These are phyloP conservation scores for Prunus yedoensis DNA, from an alignment of 331 rosid species.

Conservation along the genomic window DNA sequence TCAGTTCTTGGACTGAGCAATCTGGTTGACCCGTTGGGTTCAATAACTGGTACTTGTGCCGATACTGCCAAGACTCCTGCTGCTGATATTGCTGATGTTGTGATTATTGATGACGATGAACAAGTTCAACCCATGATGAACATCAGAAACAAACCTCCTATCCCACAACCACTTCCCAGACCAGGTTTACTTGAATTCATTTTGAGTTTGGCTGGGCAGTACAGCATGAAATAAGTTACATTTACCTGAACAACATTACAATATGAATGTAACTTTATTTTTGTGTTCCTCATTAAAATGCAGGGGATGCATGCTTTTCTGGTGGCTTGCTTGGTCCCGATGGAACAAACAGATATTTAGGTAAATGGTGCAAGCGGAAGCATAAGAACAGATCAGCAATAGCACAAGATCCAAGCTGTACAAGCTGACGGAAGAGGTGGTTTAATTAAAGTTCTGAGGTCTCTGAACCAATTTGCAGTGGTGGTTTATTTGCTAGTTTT, in stretches of 20 bases:
- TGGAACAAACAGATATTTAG: constrained; percentile 76
- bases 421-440: constrained; percentile 98
- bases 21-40: constrained; percentile 24
- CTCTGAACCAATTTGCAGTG: constrained; percentile 49
- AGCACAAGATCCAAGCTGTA: constrained; percentile 46
- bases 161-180: constrained; percentile 37
- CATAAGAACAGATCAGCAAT: constrained; percentile 40
- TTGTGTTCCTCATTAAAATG: neutral
- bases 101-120: constrained; percentile 35
- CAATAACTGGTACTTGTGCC: constrained; percentile 29
- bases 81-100: constrained; percentile 46
- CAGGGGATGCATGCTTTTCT: constrained; percentile 63
- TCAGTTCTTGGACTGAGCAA: constrained; percentile 26
- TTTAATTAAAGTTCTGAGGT: constrained; percentile 64
- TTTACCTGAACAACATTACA: neutral
- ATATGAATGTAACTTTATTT: neutral
- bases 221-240: neutral
- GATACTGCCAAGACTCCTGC: constrained; percentile 33
- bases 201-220: constrained; percentile 20
- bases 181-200: constrained; percentile 50
- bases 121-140: constrained; percentile 51
- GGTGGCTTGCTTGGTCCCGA: constrained; percentile 91
- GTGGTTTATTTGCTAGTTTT: constrained; percentile 1
- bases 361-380: constrained; percentile 89
- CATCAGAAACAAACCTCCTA: constrained; percentile 54